These are phyloP conservation scores for Diutina ranongensis DNA, from an alignment of 1,139 yeast genomes.

Conservation along the genomic window DNA sequence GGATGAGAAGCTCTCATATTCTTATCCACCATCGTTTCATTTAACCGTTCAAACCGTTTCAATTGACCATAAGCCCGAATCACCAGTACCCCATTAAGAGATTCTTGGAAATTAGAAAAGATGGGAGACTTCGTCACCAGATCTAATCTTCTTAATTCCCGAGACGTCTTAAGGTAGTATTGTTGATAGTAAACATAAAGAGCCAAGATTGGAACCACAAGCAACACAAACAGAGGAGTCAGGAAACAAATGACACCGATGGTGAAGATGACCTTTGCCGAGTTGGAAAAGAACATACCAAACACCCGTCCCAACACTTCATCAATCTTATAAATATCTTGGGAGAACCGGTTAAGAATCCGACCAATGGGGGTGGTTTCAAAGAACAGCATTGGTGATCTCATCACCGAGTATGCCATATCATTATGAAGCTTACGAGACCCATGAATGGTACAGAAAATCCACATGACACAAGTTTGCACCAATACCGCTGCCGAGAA, in stretches of 20 bases:
- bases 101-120: slow-evolving; percentile 94
- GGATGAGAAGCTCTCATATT: slow-evolving; percentile 92
- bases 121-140: slow-evolving; percentile 90
- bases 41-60: slow-evolving; percentile 58
- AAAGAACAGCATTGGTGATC: slow-evolving; percentile 95
- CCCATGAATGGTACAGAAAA: slow-evolving; percentile 75
- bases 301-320: slow-evolving; percentile 79
- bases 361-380: slow-evolving; percentile 97
- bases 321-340: slow-evolving; percentile 87
- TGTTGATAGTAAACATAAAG: slow-evolving; percentile 79
- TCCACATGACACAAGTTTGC: slow-evolving; percentile 68
- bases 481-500: slow-evolving; percentile 45
- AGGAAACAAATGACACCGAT: slow-evolving; percentile 73
- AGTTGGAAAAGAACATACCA: slow-evolving; percentile 66
- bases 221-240: slow-evolving; percentile 75
- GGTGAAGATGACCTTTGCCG: slow-evolving; percentile 68
- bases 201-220: slow-evolving; percentile 59
- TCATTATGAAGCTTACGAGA: slow-evolving; percentile 65
- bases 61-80: slow-evolving; percentile 82
- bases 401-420: slow-evolving; percentile 71
- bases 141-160: slow-evolving; percentile 91
- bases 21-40: slow-evolving; percentile 67
- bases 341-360: slow-evolving; percentile 85
- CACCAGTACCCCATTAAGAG: slow-evolving; percentile 80
- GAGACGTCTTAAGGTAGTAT: slow-evolving; percentile 78